Conservation (phyloP, 2,329 filamentous ascomycete species). For the Sporothrix dimorphospora region DNA sequence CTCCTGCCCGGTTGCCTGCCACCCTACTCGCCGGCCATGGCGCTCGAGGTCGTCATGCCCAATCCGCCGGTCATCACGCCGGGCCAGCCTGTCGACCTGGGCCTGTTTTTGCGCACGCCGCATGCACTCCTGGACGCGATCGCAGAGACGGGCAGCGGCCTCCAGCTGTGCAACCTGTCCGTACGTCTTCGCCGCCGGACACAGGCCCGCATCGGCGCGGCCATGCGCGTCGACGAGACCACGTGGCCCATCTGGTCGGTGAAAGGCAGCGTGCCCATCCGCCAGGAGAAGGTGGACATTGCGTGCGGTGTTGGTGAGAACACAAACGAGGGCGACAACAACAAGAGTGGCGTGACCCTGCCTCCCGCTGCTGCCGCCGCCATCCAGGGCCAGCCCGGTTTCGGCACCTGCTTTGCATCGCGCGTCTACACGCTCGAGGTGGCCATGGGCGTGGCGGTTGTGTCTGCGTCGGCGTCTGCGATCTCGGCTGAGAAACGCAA, state of each 20-base stretch:
- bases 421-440: conserved; percentile 28
- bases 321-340: too few relatives aligned
- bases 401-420: conserved; percentile 28
- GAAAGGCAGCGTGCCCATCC: conserved; percentile 21
- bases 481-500: not conserved
- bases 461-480: not conserved
- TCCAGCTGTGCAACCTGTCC: conserved; percentile 21
- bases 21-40: conserved; percentile 28
- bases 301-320: too few relatives aligned
- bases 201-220: not conserved
- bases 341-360: not conserved
- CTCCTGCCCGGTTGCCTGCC: conserved; percentile 21
- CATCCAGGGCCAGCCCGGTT: conserved; percentile 19
- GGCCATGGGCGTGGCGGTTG: conserved; percentile 19
- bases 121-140: not conserved
- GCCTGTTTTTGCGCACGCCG: conserved; percentile 25
- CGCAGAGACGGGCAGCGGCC: not conserved
- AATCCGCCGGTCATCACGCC: conserved; percentile 22
- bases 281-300: conserved; percentile 19
- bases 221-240: not conserved
- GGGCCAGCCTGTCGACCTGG: conserved; percentile 6
- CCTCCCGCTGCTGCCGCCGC: not conserved
- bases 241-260: conserved; percentile 27
- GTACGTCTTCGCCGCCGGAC: conserved; percentile 19
- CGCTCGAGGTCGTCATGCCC: conserved; percentile 27